phyloP scores from a whole-genome alignment of 1,284 basidiomycete genomes.

The Peniophora sp. region DNA sequence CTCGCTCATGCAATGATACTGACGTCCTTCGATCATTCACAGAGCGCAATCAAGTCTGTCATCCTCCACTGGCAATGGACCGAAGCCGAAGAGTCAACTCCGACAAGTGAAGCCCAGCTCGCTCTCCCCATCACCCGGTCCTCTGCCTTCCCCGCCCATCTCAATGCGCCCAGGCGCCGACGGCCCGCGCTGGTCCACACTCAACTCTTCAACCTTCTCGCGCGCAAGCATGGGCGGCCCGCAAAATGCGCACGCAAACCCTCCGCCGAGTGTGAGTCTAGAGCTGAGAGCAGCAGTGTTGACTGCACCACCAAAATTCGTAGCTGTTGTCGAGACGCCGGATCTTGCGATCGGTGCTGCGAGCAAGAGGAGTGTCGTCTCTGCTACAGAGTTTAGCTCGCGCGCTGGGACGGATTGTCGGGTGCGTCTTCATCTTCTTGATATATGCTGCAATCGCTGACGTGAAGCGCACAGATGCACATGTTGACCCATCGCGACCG shows the following conservation, averaged over 20 bases:
- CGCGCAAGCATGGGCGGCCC: constrained; percentile 21
- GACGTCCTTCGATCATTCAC: neutral
- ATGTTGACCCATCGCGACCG: constrained; percentile 70
- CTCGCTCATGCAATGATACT: neutral
- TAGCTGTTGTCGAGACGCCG: constrained; percentile 74
- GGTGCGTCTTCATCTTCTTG: no score
- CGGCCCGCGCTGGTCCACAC: constrained; percentile 27
- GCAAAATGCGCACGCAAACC: no score
- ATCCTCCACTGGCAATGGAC: constrained; percentile 87
- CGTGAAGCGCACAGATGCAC: no score
- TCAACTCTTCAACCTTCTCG: constrained; percentile 23
- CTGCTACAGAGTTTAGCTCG: constrained; percentile 79
- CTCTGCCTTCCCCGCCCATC: no score
- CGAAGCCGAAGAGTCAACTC: constrained; percentile 45
- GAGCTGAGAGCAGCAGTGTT: constrained; percentile 57
- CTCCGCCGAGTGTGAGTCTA: no score
- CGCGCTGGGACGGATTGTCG: constrained; percentile 71
- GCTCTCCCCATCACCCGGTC: no score
- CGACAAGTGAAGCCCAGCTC: constrained; percentile 16
- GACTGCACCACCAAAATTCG: constrained; percentile 70
- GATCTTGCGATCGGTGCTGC: constrained; percentile 78
- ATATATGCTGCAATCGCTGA: no score
- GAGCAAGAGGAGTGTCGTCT: constrained; percentile 72
- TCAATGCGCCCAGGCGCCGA: no score
- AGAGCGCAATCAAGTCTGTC: constrained; percentile 86